Evolutionary conservation across 169 alveolate genomes (phyloP).

Genomic region (Plasmodium vivax): DNA sequence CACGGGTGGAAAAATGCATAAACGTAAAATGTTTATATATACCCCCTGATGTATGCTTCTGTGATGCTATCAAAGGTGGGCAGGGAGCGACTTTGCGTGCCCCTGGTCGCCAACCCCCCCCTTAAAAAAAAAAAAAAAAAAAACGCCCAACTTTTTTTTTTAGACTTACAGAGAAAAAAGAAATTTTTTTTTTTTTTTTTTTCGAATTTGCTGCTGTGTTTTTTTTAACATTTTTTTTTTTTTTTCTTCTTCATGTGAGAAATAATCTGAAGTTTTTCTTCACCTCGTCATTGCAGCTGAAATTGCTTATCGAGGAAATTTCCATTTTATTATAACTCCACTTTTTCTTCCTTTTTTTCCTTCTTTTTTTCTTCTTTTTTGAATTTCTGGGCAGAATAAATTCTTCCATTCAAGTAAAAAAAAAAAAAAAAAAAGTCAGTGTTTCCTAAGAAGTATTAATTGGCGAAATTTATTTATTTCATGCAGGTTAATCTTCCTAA

Average conservation of each 20-base stretch:
- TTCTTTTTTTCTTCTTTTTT: neutral
- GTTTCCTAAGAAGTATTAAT: neutral
- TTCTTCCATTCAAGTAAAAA: neutral
- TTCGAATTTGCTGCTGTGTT: neutral
- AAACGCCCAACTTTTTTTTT: neutral
- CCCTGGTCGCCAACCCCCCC: neutral
- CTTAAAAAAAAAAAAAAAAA: neutral
- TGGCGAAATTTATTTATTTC: neutral
- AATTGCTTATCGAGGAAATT: neutral
- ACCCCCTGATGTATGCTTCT: neutral
- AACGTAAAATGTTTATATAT: neutral
- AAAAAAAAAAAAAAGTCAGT: neutral
- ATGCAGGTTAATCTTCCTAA: neutral
- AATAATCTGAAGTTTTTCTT: constrained; percentile 1
- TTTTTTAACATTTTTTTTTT: neutral
- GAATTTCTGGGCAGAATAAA: neutral
- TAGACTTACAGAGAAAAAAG: neutral
- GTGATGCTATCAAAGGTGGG: neutral
- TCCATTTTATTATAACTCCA: neutral
- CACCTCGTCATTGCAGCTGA: neutral
- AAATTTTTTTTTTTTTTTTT: neutral
- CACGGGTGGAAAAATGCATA: neutral
- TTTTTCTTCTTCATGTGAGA: neutral
- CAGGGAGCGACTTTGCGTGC: neutral
- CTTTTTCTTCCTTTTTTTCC: neutral